Evolutionary conservation across 139 green algal genomes (phyloP).

Genomic region (Edaphochlamys debaryana): DNA sequence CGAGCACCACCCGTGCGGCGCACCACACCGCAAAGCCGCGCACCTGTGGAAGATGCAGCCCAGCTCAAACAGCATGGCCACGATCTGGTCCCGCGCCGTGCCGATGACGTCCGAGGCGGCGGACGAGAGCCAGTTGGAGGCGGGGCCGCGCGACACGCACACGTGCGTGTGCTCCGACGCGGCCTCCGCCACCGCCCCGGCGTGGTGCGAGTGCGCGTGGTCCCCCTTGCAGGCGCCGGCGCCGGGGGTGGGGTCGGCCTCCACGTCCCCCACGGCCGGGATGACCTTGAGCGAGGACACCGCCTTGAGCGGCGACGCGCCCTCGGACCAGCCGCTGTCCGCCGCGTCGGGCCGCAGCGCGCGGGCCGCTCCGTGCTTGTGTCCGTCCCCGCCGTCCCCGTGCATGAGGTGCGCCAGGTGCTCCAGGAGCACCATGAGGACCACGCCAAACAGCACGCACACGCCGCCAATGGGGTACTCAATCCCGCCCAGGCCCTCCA

Average conservation of each 20-base stretch:
- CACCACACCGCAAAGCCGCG: too few species aligned
- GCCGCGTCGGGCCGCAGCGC: too few species aligned
- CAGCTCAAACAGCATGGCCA: not conserved
- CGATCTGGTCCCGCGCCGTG: not conserved
- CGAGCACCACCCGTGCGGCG: too few species aligned
- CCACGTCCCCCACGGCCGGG: too few species aligned
- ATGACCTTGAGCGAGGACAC: too few species aligned
- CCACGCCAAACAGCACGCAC: constrained; percentile 5
- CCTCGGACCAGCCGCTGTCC: too few species aligned
- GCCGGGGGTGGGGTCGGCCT: too few species aligned
- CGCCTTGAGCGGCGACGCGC: too few species aligned
- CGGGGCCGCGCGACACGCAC: not conserved
- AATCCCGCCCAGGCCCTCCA: not conserved
- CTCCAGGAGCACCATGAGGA: constrained; percentile 20
- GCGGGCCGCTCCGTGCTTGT: too few species aligned
- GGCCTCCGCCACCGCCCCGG: too few species aligned
- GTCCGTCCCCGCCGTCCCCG: not conserved
- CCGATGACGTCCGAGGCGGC: not conserved
- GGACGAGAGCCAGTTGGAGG: not conserved
- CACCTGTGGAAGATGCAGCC: not conserved
- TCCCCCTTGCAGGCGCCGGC: too few species aligned
- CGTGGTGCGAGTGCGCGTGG: too few species aligned
- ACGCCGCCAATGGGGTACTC: constrained; percentile 5
- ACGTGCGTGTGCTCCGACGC: not conserved
- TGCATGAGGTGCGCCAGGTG: constrained; percentile 16